Evolutionary conservation across 2,329 filamentous ascomycete genomes (phyloP), one percentile per base, ranked within the genome.

Genomic region (Botryosphaeria agaves): DNA sequence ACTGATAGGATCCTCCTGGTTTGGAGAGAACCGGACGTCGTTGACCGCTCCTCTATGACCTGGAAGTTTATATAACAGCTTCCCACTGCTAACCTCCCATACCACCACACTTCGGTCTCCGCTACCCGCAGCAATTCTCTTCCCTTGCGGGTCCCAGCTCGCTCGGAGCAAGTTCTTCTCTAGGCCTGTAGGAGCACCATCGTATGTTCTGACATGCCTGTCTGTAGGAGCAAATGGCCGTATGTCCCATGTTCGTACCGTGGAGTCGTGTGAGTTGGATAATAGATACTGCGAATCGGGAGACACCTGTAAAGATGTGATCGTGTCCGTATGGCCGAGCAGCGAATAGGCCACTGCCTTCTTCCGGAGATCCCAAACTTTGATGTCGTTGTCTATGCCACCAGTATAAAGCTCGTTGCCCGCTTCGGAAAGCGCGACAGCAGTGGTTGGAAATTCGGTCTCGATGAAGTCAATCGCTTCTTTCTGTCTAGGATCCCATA

Each of bases 11-110:
- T 94, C 84, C 36, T 77, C 72, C n/a, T n/a, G n/a, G 23, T 70
- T 69, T 4, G 87, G 84, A 29, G 82, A 77, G 49, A 98, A 91
- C 42, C 91, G 78, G 32, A 87, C 87, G 51, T 87, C 84, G 50
- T 95, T 98, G 30, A 95, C 89, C 0, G 81, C 82, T 19, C 87
- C 89, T 56, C 84, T 89, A 52, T 98, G 89, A 1, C 89, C 89
- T 1, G 89, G 89, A 31, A 98, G 64, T 57, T 95, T 95, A 57
- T 94, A 91, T 38, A 92, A 54, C 43, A 98, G 62, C 59, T 91
- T 95, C 34, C 81, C 85, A n/a, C 70, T 79, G 48, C 81, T 75
- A 33, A 65, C 73, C 30, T 89, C 85, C 89, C 89, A 98, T 7
- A 95, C 73, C 9, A 92, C 76, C 12, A 84, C 84, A 5, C 77